Evolutionary conservation across 2,329 filamentous ascomycete genomes (phyloP).

Genomic region (Leptographium wingfieldii): DNA sequence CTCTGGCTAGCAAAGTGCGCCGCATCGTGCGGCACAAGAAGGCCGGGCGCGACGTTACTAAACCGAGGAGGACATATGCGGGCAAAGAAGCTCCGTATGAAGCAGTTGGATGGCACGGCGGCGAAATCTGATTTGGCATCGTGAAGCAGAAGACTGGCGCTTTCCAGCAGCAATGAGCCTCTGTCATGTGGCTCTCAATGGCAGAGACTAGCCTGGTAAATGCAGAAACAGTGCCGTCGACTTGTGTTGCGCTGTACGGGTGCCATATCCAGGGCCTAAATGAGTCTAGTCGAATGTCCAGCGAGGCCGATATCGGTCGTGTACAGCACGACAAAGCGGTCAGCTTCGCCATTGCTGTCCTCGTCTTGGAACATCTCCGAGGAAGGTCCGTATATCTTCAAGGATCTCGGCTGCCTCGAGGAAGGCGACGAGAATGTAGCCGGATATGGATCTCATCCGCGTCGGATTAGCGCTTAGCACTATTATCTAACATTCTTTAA

Average conservation of each 20-base stretch:
- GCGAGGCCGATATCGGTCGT: background rate
- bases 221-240: background rate
- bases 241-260: background rate
- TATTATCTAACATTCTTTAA: too few species aligned
- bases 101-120: background rate
- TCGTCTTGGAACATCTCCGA: background rate
- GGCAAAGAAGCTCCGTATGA: background rate
- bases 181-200: background rate
- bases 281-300: background rate
- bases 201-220: background rate
- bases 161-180: background rate
- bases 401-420: background rate
- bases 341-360: background rate
- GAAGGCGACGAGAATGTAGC: background rate
- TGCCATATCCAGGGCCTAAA: background rate
- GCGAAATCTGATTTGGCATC: background rate
- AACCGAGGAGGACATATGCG: background rate
- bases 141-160: background rate
- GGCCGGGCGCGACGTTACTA: background rate
- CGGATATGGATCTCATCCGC: background rate
- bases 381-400: background rate
- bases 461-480: background rate
- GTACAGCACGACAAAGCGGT: background rate
- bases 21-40: background rate
- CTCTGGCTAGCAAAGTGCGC: background rate